phyloP scores from a whole-genome alignment of 345 rosid species.

The Firmiana major region DNA sequence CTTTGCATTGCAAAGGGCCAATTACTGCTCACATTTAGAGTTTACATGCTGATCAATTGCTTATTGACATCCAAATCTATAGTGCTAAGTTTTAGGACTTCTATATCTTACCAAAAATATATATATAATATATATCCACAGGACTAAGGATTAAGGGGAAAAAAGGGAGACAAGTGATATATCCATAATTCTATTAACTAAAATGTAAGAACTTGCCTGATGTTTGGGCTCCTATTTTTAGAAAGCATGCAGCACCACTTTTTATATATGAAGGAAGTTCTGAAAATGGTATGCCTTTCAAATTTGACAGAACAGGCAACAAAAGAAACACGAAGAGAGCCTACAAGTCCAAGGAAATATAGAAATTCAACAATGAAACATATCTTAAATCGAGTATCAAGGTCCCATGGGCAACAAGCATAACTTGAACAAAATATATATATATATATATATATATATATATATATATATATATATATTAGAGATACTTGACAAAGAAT shows the following conservation, averaged over 20 bases:
- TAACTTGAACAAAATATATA: not conserved
- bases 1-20: not conserved
- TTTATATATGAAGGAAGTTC: conserved; percentile 63
- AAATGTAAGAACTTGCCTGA: conserved; percentile 44
- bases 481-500: not conserved
- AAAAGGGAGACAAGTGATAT: not conserved
- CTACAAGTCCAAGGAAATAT: conserved; percentile 33
- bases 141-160: not conserved
- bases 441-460: too few species aligned
- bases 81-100: not conserved
- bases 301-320: conserved; percentile 70
- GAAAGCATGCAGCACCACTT: conserved; percentile 81
- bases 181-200: not conserved
- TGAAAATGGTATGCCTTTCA: conserved; percentile 73
- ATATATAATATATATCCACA: not conserved
- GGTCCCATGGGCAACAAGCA: not conserved
- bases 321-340: conserved; percentile 79
- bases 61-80: too few species aligned
- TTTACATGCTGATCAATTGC: not conserved
- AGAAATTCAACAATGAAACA: conserved; percentile 4
- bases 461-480: too few species aligned
- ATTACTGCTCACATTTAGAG: not conserved
- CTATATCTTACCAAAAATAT: not conserved
- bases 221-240: conserved; percentile 49
- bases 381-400: not conserved